Evolutionary conservation across 176 grass and related monocot species (phyloP).

Genomic region (Musa schizocarpa): DNA sequence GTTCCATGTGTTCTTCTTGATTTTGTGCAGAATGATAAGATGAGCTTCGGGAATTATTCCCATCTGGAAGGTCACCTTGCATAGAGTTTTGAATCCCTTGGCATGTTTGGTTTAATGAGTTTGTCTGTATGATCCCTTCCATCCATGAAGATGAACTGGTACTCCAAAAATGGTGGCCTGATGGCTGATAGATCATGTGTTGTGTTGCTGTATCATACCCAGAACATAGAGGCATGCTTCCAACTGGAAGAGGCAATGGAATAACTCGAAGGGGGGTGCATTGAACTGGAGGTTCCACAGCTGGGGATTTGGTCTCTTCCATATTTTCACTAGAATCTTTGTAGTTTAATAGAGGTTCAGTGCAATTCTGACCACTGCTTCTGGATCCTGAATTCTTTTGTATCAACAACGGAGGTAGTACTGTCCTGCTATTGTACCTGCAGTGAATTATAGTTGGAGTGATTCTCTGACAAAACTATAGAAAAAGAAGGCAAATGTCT

Average conservation of each 20-base stretch:
- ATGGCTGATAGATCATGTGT: constrained; percentile 35
- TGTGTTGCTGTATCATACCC: constrained; percentile 25
- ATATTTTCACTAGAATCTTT: constrained; percentile 25
- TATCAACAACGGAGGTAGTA: constrained; percentile 6
- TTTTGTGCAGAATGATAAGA: constrained; percentile 20
- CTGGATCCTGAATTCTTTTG: not conserved
- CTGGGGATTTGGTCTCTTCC: constrained; percentile 26
- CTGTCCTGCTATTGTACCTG: constrained; percentile 67
- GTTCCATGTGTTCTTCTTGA: constrained; percentile 22
- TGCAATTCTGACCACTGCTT: not conserved
- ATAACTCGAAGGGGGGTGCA: constrained; percentile 55
- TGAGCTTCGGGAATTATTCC: constrained; percentile 6
- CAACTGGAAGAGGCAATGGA: constrained; percentile 49
- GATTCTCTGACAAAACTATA: not conserved
- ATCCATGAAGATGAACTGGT: constrained; percentile 23
- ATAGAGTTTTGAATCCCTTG: constrained; percentile 17
- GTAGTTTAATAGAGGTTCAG: not conserved
- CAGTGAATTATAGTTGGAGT: constrained; percentile 11
- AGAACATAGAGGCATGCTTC: constrained; percentile 49
- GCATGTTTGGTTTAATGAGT: constrained; percentile 17
- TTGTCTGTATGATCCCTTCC: constrained; percentile 20
- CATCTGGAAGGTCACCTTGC: constrained; percentile 17
- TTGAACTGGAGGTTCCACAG: constrained; percentile 16
- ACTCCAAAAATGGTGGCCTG: constrained; percentile 40
- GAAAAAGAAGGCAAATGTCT: not conserved